Evolutionary conservation across 306 rosid genomes (phyloP), one percentile per base, ranked within the genome.

Genomic region (Cicer pinnatifidum): DNA sequence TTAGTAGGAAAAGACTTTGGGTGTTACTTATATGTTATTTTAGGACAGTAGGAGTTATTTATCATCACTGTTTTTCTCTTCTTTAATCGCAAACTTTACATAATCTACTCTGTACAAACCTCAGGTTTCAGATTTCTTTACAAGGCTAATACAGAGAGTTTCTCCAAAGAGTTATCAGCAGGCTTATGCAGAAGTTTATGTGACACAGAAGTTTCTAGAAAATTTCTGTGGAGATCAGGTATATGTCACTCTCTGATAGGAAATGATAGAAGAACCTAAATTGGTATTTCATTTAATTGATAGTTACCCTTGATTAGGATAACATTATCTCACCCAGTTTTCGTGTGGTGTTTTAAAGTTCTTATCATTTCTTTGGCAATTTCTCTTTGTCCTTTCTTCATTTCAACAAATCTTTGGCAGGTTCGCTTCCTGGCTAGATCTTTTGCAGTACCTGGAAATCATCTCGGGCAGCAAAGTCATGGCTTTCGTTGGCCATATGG

Each of bases 401-500:
- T 73, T 41, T 68, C 38, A 62, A 69, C 50, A 63, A 75, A 43
- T 64, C 75, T 60, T 85, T 28, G 35, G 69, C 81, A 94, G 98
- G 97, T 94, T 69, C 98, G 97, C 37, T 94, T 94, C 86, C 79
- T 94, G 69, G 98, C 98, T 61, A 91, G 95, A 47, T 94, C 98
- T 51, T 94, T 91, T 76, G 94, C 78, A 6, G 87, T 94, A 41
- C 97, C 98, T 69, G 98, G 98, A 78, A 90, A 94, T 87, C 92
- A 94, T 79, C 88, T 87, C 48, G 98, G 98, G 63, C 98, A 94
- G 82, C 98, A 89, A 82, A 91, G 98, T 84, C 90, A 94, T 45
- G 98, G 98, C 37, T 94, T 84, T 47, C 91, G 90, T 57, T 94
- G 98, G 98, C 98, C 98, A 60, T 94, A 91, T 86, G 98, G 98